These are phyloP conservation scores for Diplocarpon mali DNA, from an alignment of 2,329 filamentous ascomycete genomes.

Conservation along the genomic window DNA sequence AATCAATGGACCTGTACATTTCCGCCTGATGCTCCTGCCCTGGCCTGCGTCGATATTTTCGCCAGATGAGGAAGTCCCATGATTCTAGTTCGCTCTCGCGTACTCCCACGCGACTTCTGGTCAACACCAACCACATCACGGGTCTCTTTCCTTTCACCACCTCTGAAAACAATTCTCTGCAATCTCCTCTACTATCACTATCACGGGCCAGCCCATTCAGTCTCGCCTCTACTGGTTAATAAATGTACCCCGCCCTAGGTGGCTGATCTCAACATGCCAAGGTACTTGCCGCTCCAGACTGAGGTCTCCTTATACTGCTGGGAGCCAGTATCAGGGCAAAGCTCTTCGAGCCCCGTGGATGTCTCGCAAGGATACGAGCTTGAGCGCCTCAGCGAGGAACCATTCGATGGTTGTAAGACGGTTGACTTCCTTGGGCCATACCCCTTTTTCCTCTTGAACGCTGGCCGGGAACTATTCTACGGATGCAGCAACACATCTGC, in stretches of 20 bases:
- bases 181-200: neutral
- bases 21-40: no score
- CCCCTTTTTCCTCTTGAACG: slow-evolving; percentile 14
- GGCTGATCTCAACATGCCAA: slow-evolving; percentile 6
- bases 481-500: neutral
- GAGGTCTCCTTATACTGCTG: slow-evolving; percentile 6
- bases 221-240: neutral
- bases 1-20: no score
- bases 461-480: slow-evolving; percentile 11
- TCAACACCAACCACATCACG: no score
- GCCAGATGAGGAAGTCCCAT: no score
- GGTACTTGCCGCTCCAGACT: slow-evolving; percentile 5
- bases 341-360: neutral
- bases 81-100: no score
- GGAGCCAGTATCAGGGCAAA: slow-evolving; percentile 2
- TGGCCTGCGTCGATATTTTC: no score
- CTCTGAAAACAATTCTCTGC: no score
- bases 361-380: neutral
- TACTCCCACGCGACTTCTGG: no score
- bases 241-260: neutral
- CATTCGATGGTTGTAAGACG: slow-evolving; percentile 4
- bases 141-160: no score
- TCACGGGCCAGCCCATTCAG: neutral
- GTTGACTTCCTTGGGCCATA: slow-evolving; percentile 10
- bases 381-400: slow-evolving; percentile 8